Evolutionary conservation across 306 rosid species (phyloP).

Genomic region (Quercus rubra): DNA sequence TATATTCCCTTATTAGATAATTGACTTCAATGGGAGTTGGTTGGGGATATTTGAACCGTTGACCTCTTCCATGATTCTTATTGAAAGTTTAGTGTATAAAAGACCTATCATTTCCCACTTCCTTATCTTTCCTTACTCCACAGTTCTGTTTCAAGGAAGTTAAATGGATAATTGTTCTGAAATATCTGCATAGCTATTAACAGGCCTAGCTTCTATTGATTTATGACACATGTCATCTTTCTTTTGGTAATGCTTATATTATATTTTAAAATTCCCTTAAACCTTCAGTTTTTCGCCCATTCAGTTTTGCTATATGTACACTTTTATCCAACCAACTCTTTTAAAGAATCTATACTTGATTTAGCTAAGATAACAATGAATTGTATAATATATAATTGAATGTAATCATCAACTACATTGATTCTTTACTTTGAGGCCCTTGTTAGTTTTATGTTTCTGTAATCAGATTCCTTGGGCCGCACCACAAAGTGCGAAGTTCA

Average conservation of each 20-base stretch:
- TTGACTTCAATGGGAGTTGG: not conserved
- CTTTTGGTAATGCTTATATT: not conserved
- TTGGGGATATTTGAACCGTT: not conserved
- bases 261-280: not conserved
- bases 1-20: not conserved
- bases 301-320: not conserved
- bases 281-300: not conserved
- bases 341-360: not conserved
- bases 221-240: not conserved
- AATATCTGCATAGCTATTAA: too few relatives aligned
- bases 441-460: not conserved
- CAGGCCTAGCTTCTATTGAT: not conserved
- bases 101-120: not conserved
- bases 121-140: not conserved
- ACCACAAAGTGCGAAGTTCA: constrained; percentile 18
- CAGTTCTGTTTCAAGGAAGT: not conserved
- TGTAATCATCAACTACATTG: not conserved
- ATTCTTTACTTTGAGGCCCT: not conserved
- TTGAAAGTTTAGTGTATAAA: not conserved
- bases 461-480: constrained; percentile 5
- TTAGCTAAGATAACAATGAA: not conserved
- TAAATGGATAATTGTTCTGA: not conserved
- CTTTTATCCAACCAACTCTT: not conserved
- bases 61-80: not conserved
- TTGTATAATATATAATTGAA: not conserved